Base-by-base conservation (phyloP, 164 flowering plant genomes). In the Buxus sempervirens region DNA sequence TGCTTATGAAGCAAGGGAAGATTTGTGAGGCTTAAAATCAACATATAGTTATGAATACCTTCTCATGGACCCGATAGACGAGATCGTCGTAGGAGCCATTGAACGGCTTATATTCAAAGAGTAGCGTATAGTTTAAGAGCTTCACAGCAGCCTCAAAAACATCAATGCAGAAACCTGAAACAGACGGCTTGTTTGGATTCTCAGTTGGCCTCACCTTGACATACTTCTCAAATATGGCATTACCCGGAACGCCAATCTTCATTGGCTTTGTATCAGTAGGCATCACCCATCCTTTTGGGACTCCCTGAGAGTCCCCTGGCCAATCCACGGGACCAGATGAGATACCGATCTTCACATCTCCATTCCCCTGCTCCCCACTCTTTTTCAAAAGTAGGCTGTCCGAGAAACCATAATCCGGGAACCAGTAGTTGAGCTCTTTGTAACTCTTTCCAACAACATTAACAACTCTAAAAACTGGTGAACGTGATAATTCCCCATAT, bases 201-300 rank as follows among this genome's bases (percentile, higher is more conserved):
- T 10, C 9, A 45, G 2, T 45, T 10, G 54, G 26, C 7, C 70
- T 69, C 58, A 85, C 82, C 69, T 75, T 77, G 58, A 88, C 85
- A 70, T 83, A 85, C 62, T 82, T 71, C 22, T 76, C 71, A 24
- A 79, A 85, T 2, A 75, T 5, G 4, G 84, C 62, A 19, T 61
- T 69, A 0, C 65, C 81, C 0, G 91, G 90, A 60, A 89, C 78
- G 28, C 83, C 88, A 74, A 89, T 3, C 4, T 64, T 79, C 59
- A 73, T 76, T 63, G 26, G 38, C 38, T 62, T 57, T 59, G 51
- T 7, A 45, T 15, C 38, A 13, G 59, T 74, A 22, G 87, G 86
- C 79, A 82, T 75, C 23, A 73, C 73, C 89, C 89, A 85, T 18
- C 90, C 88, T 71, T 62, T 75, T 0, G 90, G 90, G 0, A 16